phyloP scores from a whole-genome alignment of 768 basidiomycete species.

The Tulasnella sp. region DNA sequence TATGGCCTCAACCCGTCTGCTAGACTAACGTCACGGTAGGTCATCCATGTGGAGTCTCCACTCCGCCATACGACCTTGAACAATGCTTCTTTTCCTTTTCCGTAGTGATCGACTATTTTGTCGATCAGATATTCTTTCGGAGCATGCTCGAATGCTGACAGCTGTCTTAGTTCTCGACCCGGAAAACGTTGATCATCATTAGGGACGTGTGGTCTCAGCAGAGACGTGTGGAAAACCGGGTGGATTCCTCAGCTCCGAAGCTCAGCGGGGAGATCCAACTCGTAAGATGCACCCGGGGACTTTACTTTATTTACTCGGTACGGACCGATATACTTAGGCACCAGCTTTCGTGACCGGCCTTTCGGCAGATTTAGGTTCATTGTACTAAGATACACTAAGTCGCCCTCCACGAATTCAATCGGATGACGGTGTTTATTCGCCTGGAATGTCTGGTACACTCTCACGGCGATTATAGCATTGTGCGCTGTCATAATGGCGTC shows the following conservation, averaged over 20 bases:
- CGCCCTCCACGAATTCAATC: conserved; percentile 26
- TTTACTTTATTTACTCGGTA: conserved; percentile 25
- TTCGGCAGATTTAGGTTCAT: conserved; percentile 33
- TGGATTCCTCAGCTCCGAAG: conserved; percentile 29
- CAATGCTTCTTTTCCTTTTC: conserved; percentile 25
- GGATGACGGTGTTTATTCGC: conserved; percentile 26
- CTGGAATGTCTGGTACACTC: conserved; percentile 27
- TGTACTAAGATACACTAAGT: conserved; percentile 34
- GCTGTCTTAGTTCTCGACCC: conserved; percentile 25
- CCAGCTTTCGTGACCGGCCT: conserved; percentile 27
- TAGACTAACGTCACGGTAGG: conserved; percentile 26
- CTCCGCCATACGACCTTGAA: conserved; percentile 34
- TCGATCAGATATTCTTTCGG: conserved; percentile 30
- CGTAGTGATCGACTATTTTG: conserved; percentile 27
- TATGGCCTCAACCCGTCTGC: conserved; percentile 28
- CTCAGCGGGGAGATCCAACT: conserved; percentile 28
- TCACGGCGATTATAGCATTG: conserved; percentile 27
- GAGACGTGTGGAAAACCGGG: conserved; percentile 34
- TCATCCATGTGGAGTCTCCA: conserved; percentile 34
- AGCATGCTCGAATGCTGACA: conserved; percentile 25
- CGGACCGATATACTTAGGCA: conserved; percentile 40
- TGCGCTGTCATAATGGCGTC: conserved; percentile 29
- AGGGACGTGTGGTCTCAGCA: conserved; percentile 28
- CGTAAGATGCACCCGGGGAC: conserved; percentile 23
- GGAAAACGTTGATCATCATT: conserved; percentile 38